These are phyloP conservation scores for Periconia macrospinosa DNA, from an alignment of 2,329 filamentous ascomycete genomes.

Conservation along the genomic window DNA sequence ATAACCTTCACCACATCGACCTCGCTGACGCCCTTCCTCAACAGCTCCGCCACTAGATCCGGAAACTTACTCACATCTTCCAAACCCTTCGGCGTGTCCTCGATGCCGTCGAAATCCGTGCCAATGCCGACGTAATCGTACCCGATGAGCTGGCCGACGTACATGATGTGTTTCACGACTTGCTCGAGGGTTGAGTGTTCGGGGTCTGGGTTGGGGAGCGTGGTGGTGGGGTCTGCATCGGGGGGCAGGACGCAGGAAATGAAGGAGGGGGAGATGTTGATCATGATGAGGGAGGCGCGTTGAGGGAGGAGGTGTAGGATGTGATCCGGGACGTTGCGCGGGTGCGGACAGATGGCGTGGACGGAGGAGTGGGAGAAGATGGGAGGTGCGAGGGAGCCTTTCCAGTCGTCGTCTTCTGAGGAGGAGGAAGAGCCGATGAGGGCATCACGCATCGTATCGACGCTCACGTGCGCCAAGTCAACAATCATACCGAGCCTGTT, in stretches of 20 bases:
- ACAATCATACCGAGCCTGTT: constrained; percentile 94
- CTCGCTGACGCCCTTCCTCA: constrained; percentile 74
- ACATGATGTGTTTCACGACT: constrained; percentile 76
- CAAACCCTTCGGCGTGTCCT: constrained; percentile 67
- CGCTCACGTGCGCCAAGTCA: constrained; percentile 77
- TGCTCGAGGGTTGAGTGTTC: constrained; percentile 73
- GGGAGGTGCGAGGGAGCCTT: constrained; percentile 75
- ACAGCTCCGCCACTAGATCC: constrained; percentile 72
- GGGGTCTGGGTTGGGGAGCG: constrained; percentile 66
- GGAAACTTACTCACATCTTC: constrained; percentile 87
- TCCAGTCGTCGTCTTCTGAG: constrained; percentile 56
- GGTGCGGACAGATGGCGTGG: constrained; percentile 79
- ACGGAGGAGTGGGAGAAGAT: constrained; percentile 90
- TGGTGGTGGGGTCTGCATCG: constrained; percentile 42
- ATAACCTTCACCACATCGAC: constrained; percentile 73
- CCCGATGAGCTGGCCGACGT: constrained; percentile 82
- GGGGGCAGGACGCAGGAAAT: constrained; percentile 70
- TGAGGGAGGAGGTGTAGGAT: constrained; percentile 76
- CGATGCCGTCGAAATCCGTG: constrained; percentile 85
- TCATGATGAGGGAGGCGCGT: constrained; percentile 79
- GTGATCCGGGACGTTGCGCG: constrained; percentile 86
- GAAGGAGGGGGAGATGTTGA: constrained; percentile 85
- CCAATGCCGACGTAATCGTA: constrained; percentile 88
- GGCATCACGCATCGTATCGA: constrained; percentile 83
- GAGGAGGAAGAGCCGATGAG: constrained; percentile 56